These are phyloP conservation scores for Thymus mandschuricus DNA, from an alignment of 257 asterid genomes.

Conservation along the genomic window DNA sequence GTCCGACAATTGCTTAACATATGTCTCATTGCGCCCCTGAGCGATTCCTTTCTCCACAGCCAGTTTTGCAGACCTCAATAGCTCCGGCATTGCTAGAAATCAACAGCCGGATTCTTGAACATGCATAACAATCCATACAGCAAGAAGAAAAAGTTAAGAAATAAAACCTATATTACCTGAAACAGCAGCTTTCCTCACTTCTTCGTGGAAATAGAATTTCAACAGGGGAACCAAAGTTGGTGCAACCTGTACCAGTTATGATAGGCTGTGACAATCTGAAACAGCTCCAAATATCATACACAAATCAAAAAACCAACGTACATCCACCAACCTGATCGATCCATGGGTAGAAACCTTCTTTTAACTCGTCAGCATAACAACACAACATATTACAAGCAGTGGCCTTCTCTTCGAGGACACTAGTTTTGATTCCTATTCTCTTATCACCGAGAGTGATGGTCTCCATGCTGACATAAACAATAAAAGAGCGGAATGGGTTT, in stretches of 20 bases:
- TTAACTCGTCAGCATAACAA: conserved; percentile 97
- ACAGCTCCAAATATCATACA: conserved; percentile 19
- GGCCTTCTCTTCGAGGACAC: conserved; percentile 97
- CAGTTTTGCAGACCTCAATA: conserved; percentile 85
- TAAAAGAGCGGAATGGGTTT: conserved; percentile 15
- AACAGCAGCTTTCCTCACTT: conserved; percentile 98
- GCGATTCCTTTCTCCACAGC: conserved; percentile 96
- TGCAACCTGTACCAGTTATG: conserved; percentile 68
- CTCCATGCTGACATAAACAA: conserved; percentile 76
- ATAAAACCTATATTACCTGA: conserved; percentile 58
- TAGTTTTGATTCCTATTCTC: conserved; percentile 96
- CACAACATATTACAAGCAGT: conserved; percentile 99
- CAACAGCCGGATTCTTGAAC: conserved; percentile 9
- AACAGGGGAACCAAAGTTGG: conserved; percentile 87
- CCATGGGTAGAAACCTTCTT: conserved; percentile 99
- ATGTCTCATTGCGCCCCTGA: conserved; percentile 81
- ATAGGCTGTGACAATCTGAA: conserved; percentile 16
- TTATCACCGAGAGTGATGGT: conserved; percentile 96
- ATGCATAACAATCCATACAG: not conserved
- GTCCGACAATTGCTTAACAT: conserved; percentile 78
- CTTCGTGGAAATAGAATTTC: conserved; percentile 97
- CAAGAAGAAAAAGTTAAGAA: not conserved
- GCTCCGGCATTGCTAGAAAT: conserved; percentile 92
- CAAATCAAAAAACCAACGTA: conserved; percentile 26
- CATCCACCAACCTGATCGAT: conserved; percentile 83